Evolutionary conservation across 2,329 filamentous ascomycete genomes (phyloP).

Genomic region (Phoma sp.): DNA sequence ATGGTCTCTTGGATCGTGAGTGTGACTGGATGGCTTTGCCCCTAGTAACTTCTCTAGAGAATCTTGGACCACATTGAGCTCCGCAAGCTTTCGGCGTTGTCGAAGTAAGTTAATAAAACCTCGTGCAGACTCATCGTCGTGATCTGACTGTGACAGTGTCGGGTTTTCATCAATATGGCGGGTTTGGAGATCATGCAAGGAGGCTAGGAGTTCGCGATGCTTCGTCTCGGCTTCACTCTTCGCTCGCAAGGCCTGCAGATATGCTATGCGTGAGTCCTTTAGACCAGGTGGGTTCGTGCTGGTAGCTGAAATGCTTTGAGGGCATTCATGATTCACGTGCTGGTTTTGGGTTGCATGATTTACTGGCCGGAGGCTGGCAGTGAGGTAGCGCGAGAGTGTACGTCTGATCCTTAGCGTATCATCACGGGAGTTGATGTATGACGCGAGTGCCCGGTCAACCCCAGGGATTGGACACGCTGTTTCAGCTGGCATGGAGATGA

Average conservation of each 20-base stretch:
- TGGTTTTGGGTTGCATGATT: conserved; percentile 36
- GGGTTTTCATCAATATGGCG: conserved; percentile 33
- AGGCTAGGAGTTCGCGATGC: conserved; percentile 42
- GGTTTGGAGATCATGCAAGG: conserved; percentile 41
- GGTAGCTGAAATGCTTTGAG: conserved; percentile 31
- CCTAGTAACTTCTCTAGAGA: conserved; percentile 51
- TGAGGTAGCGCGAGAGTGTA: conserved; percentile 42
- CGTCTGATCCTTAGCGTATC: conserved; percentile 48
- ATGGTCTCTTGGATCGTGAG: conserved; percentile 35
- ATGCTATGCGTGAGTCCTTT: conserved; percentile 53
- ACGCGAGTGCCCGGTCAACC: conserved; percentile 45
- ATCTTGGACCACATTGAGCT: conserved; percentile 56
- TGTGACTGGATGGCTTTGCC: conserved; percentile 42
- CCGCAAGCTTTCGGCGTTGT: conserved; percentile 55
- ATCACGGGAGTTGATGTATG: conserved; percentile 47
- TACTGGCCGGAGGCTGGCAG: conserved; percentile 38
- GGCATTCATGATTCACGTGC: conserved; percentile 44
- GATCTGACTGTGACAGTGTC: conserved; percentile 39
- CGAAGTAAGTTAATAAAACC: conserved; percentile 56
- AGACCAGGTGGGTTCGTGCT: conserved; percentile 48
- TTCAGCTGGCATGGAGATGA: conserved; percentile 29
- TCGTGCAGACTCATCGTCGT: conserved; percentile 37
- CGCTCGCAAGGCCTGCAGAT: conserved; percentile 55
- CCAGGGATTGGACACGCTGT: conserved; percentile 47
- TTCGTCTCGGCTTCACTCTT: conserved; percentile 52